Percentiles rank a stretch among this genome's conserved stretches.
These are phyloP conservation scores for Exserohilum turcica DNA, from an alignment of 2,329 filamentous ascomycete genomes.

Conservation along the genomic window DNA sequence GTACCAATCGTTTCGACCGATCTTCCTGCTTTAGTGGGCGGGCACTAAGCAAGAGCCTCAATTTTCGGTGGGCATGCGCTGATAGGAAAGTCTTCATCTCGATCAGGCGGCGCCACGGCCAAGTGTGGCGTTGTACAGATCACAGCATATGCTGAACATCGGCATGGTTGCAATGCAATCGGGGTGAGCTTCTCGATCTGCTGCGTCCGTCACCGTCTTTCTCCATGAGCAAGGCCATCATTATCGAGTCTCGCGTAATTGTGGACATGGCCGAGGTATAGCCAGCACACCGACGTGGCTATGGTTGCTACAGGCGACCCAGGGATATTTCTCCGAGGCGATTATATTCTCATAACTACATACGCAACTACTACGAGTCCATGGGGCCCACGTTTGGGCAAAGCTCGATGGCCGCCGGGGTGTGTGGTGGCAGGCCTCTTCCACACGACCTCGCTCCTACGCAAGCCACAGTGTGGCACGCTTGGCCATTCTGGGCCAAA, in stretches of 20 bases:
- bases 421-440: neutral
- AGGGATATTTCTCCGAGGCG: neutral
- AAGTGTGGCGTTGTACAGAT: slow-evolving; percentile 10
- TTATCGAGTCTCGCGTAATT: neutral
- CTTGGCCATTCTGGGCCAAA: neutral
- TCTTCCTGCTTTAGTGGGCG: slow-evolving; percentile 4
- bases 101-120: slow-evolving; percentile 6
- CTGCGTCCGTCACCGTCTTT: neutral
- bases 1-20: slow-evolving; percentile 3
- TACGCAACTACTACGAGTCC: neutral
- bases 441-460: neutral
- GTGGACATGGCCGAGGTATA: neutral
- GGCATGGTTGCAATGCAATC: slow-evolving; percentile 3
- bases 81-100: slow-evolving; percentile 6
- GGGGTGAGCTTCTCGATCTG: neutral
- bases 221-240: neutral
- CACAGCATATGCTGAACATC: slow-evolving; percentile 7
- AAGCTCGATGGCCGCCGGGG: neutral
- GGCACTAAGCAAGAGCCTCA: neutral
- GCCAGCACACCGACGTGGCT: neutral
- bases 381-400: neutral
- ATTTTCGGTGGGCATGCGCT: neutral
- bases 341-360: slow-evolving; percentile 1
- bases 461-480: neutral
- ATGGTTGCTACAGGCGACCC: slow-evolving; percentile 1